phyloP scores from a whole-genome alignment of 352 stramenopile species.

The Phytophthora pluvialis region DNA sequence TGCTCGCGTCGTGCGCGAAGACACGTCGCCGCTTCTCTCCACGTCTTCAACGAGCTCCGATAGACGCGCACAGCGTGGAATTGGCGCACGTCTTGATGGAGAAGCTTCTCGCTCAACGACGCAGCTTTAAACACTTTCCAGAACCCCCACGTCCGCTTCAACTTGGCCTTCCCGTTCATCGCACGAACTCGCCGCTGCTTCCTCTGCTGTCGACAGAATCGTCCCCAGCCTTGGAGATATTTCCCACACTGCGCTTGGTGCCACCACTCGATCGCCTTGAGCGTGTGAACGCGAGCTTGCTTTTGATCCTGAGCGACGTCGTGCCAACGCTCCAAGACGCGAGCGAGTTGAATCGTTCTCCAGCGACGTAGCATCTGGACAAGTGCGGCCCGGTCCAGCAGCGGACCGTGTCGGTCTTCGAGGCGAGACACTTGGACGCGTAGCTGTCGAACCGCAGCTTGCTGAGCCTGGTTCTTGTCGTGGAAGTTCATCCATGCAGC shows the following conservation, averaged over 20 bases:
- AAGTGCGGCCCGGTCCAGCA: not conserved
- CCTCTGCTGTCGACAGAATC: conserved; percentile 12
- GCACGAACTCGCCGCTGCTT: conserved; percentile 14
- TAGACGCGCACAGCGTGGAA: not conserved
- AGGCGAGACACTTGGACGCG: conserved; percentile 10
- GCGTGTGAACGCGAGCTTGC: conserved; percentile 17
- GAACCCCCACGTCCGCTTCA: conserved; percentile 17
- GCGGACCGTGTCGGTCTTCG: conserved; percentile 4
- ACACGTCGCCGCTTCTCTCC: conserved; percentile 12
- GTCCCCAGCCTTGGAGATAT: conserved; percentile 34
- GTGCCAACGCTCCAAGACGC: conserved; percentile 29
- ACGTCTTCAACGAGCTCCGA: conserved; percentile 7
- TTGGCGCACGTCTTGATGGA: not conserved
- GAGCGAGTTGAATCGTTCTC: conserved; percentile 19
- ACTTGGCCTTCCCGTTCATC: conserved; percentile 7
- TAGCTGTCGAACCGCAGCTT: conserved; percentile 18
- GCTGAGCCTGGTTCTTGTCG: conserved; percentile 16
- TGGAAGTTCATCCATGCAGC: conserved; percentile 32
- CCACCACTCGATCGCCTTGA: conserved; percentile 45
- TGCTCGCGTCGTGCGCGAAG: conserved; percentile 19
- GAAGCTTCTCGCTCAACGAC: conserved; percentile 1
- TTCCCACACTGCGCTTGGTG: conserved; percentile 12
- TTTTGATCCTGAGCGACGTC: not conserved
- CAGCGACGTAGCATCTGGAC: conserved; percentile 34
- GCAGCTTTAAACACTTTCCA: conserved; percentile 23